Percentiles rank a stretch among this genome's conserved stretches.
phyloP scores from a whole-genome alignment of 257 asterid species.

The Solanum verrucosum region DNA sequence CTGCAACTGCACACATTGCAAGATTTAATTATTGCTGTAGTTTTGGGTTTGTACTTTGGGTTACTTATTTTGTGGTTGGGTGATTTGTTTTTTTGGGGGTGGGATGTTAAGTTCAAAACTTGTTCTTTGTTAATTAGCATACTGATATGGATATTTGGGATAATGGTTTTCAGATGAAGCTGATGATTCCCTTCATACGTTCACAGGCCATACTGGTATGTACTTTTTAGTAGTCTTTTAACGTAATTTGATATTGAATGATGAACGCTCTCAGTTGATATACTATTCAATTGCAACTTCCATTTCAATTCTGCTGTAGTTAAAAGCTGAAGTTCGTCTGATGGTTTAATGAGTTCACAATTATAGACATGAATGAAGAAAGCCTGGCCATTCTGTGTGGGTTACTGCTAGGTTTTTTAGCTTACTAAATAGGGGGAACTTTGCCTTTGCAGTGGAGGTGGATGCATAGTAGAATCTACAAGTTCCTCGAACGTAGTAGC shows the following conservation, averaged over 20 bases:
- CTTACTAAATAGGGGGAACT: background rate
- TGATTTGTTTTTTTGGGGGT: background rate
- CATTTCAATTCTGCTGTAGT: background rate
- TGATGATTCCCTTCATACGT: slow-evolving; percentile 81
- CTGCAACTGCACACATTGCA: background rate
- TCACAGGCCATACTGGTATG: slow-evolving; percentile 83
- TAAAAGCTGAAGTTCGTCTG: background rate
- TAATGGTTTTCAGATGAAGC: slow-evolving; percentile 49
- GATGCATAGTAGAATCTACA: background rate
- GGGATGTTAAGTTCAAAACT: background rate
- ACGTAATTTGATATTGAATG: background rate
- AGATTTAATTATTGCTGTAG: background rate
- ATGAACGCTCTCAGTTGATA: background rate
- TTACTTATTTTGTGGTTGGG: background rate
- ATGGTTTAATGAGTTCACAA: background rate
- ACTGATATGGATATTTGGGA: background rate
- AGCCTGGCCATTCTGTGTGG: background rate
- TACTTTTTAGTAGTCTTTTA: background rate
- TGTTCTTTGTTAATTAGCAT: background rate
- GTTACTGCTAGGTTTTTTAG: background rate
- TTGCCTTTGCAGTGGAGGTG: background rate
- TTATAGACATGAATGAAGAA: background rate
- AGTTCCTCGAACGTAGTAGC: background rate
- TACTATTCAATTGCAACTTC: background rate
- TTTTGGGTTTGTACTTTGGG: background rate